phyloP scores from a whole-genome alignment of 331 rosid genomes.

The Malus hybrid region DNA sequence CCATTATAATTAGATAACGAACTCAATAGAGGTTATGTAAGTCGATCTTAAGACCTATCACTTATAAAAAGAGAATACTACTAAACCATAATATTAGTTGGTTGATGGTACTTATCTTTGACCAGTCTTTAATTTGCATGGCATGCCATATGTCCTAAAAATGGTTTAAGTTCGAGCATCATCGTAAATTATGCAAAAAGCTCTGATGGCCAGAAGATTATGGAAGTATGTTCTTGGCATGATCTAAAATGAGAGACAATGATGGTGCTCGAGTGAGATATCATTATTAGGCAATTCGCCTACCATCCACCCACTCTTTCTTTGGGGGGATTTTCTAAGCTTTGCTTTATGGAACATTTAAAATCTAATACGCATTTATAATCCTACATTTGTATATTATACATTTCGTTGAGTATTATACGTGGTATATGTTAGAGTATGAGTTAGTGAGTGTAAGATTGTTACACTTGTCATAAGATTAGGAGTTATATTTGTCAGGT shows the following conservation, averaged over 20 bases:
- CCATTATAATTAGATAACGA: neutral
- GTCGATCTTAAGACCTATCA: too few species aligned
- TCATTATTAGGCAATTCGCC: neutral
- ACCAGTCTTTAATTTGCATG: constrained; percentile 2
- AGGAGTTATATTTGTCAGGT: neutral
- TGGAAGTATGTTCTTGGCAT: neutral
- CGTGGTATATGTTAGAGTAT: neutral
- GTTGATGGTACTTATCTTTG: neutral
- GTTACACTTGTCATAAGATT: neutral
- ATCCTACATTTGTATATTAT: neutral
- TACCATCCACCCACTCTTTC: constrained; percentile 18
- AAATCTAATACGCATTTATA: neutral
- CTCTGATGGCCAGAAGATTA: neutral
- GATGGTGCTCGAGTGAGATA: too few species aligned
- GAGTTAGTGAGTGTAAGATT: neutral
- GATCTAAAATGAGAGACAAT: too few species aligned
- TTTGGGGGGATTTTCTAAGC: constrained; percentile 14
- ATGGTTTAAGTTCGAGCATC: neutral
- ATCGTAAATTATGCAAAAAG: constrained; percentile 2
- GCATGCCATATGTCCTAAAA: constrained; percentile 24
- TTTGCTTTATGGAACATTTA: neutral
- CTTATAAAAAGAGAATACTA: too few species aligned
- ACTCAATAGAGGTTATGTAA: neutral
- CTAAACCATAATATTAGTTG: too few species aligned
- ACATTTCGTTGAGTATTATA: neutral